Evolutionary conservation across 768 basidiomycete species (phyloP), one percentile per base, ranked within the genome.

Genomic region (Leccinum uliginosum): DNA sequence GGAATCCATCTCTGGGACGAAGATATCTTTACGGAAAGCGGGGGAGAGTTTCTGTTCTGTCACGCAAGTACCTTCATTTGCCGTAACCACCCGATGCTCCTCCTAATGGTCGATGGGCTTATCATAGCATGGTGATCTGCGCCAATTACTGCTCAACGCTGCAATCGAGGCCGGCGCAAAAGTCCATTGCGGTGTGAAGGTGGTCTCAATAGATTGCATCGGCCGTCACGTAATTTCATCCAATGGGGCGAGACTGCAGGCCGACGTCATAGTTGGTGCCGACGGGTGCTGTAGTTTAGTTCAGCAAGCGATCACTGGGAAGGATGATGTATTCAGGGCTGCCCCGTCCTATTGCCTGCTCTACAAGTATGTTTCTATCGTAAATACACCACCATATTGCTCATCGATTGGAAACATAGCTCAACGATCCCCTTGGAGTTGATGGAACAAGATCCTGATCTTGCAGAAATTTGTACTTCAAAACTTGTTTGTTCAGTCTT

Each of bases 191-290:
- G 73, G 78, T 59, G 64, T 71, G 17, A 67, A 67, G 23, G 79
- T 80, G 2, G 71, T 74, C 24, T 67, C 68, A 7, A 66, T 73
- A 27, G 67, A 76, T 56, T 63, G 59, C 34, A 70, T 75, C 23
- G 55, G 65, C 19, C 58, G 70, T 10, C 65, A 68, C 47, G 74
- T 80, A 6, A 72, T 66, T 1, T 54, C 78, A 24, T 74, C 75
- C 23, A 72, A 66, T 34, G 83, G 82, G 17, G 72, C 77, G 51
- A 71, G 63, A 12, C 54, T 84, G 9, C 62, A 60, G 15, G 80
- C 78, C 15, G 83, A 87, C 64, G 68, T 85, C 27, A 70, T 86
- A 52, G 75, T 86, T 19, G 84, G 81, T 30, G 85, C 85, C 4
- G 85, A 86, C 65, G 85, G 86, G 6, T 73, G 72, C 44, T 65